Evolutionary conservation across 257 asterid genomes (phyloP).

Genomic region (Fraxinus cuspidata): DNA sequence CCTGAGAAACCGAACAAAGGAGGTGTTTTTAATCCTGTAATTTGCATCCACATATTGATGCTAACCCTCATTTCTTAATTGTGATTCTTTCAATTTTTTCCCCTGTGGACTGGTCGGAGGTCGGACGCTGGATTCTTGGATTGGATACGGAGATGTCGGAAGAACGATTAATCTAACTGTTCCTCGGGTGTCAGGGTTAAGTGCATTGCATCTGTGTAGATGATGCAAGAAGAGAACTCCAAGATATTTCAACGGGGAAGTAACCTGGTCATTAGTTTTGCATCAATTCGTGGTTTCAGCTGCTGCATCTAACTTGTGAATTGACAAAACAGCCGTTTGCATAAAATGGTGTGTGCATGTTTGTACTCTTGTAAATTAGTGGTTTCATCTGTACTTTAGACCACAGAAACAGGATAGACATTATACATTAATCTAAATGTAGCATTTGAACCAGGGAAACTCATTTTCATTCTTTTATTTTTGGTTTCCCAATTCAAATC

Average conservation of each 20-base stretch:
- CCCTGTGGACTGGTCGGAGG: slow-evolving; percentile 38
- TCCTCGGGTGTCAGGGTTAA: slow-evolving; percentile 24
- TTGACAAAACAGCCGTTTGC: slow-evolving; percentile 26
- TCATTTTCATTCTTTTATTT: neutral
- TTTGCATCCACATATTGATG: slow-evolving; percentile 34
- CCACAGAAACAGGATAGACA: slow-evolving; percentile 43
- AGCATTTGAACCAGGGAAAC: neutral
- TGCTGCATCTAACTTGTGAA: slow-evolving; percentile 42
- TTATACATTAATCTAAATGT: slow-evolving; percentile 24
- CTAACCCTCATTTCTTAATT: slow-evolving; percentile 52
- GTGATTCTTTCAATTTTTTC: slow-evolving; percentile 69
- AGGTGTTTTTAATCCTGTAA: slow-evolving; percentile 21
- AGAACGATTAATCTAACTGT: slow-evolving; percentile 26
- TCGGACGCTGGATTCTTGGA: slow-evolving; percentile 31
- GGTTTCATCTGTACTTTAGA: slow-evolving; percentile 38
- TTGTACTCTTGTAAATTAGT: slow-evolving; percentile 54
- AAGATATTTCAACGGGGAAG: slow-evolving; percentile 24
- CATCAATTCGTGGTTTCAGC: slow-evolving; percentile 34
- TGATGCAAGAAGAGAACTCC: slow-evolving; percentile 35
- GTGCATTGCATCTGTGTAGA: slow-evolving; percentile 36
- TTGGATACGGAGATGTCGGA: slow-evolving; percentile 32
- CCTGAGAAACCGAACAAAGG: slow-evolving; percentile 22
- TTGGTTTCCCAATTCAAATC: neutral
- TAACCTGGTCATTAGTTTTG: slow-evolving; percentile 30
- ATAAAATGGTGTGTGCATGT: slow-evolving; percentile 31